Evolutionary conservation across 2,329 filamentous ascomycete genomes (phyloP).

Genomic region (Arthrobotrys iridis): DNA sequence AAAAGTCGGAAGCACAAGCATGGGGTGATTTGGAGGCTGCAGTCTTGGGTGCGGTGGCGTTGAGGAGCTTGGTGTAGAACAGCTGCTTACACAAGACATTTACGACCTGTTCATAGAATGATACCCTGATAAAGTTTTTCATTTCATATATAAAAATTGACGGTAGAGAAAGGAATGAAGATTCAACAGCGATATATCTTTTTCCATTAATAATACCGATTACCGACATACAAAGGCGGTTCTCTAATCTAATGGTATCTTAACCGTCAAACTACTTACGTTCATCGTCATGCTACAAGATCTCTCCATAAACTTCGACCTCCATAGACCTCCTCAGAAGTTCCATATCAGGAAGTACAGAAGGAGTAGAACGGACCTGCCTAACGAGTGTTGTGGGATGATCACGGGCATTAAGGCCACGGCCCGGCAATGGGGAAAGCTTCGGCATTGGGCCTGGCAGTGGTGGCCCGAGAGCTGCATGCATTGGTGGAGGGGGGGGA

Average conservation of each 20-base stretch:
- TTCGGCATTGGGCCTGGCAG: conserved; percentile 1
- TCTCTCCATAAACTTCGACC: not conserved
- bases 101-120: not conserved
- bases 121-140: not conserved
- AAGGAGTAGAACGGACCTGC: not conserved
- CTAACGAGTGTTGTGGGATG: not conserved
- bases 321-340: conserved; percentile 3
- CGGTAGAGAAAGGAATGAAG: not conserved
- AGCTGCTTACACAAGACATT: not conserved
- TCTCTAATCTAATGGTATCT: not conserved
- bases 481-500: not conserved
- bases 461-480: not conserved
- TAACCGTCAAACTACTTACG: not conserved
- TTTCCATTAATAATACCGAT: not conserved
- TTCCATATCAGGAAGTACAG: not conserved
- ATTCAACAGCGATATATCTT: not conserved
- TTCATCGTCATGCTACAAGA: not conserved
- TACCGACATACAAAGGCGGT: not conserved
- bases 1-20: conserved; percentile 19
- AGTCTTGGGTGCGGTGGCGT: conserved; percentile 44
- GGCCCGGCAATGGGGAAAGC: not conserved
- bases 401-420: not conserved
- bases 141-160: not conserved
- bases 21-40: conserved; percentile 46
- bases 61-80: conserved; percentile 38